These are phyloP conservation scores for Geotrichum carabidarum DNA, from an alignment of 1,139 yeast species.

Conservation along the genomic window DNA sequence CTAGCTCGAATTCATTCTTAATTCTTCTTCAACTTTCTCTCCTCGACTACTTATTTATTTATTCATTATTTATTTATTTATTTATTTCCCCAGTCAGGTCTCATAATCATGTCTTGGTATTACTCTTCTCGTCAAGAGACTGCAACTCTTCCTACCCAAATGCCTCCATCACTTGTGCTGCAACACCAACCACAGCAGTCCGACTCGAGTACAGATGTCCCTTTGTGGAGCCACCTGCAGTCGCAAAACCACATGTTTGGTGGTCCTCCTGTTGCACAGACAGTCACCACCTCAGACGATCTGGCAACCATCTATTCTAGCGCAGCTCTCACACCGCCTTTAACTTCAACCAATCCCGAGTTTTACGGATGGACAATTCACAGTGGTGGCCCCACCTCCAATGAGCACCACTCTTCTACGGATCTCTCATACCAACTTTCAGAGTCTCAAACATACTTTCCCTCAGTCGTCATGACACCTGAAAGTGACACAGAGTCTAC, in stretches of 20 bases:
- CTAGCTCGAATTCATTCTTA: too few relatives aligned
- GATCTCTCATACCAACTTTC: background rate
- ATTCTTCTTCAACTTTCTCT: too few relatives aligned
- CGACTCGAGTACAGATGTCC: background rate
- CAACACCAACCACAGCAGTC: background rate
- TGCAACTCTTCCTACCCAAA: background rate
- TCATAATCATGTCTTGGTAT: background rate
- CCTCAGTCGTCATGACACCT: constrained; percentile 21
- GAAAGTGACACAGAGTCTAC: constrained; percentile 18
- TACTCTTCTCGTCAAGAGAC: background rate
- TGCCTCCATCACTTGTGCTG: constrained; percentile 1
- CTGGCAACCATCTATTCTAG: background rate
- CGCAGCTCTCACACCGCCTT: constrained; percentile 5
- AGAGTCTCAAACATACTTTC: background rate
- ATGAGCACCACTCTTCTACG: background rate
- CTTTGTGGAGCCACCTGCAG: constrained; percentile 6
- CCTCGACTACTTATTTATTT: too few relatives aligned
- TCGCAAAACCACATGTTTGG: background rate
- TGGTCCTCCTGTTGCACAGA: constrained; percentile 6
- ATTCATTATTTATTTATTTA: too few relatives aligned
- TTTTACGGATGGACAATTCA: constrained; percentile 1
- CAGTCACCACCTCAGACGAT: background rate
- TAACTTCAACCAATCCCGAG: constrained; percentile 1
- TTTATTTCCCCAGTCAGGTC: too few relatives aligned
- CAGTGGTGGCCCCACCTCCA: background rate